These are phyloP conservation scores for Cenchrus fungigraminus DNA, from an alignment of 176 grass and related monocot species.

Conservation along the genomic window DNA sequence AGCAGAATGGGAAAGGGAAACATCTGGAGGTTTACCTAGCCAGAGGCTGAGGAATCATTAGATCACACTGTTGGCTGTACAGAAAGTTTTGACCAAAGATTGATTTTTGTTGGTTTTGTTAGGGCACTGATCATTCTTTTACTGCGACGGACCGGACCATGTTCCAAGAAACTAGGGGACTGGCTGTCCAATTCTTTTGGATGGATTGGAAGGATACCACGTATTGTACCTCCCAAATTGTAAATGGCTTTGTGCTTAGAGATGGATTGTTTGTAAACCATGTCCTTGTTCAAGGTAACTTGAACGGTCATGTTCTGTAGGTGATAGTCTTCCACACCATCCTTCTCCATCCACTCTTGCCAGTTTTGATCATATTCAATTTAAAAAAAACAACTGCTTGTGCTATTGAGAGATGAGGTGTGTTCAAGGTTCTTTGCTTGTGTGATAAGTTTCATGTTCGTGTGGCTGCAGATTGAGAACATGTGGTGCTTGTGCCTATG, in stretches of 20 bases:
- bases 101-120: slow-evolving; percentile 38
- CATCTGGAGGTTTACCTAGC: slow-evolving; percentile 70
- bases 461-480: slow-evolving; percentile 16
- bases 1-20: slow-evolving; percentile 45
- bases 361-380: slow-evolving; percentile 24
- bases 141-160: slow-evolving; percentile 15
- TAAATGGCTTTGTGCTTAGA: slow-evolving; percentile 44
- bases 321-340: neutral
- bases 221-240: slow-evolving; percentile 31
- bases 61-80: slow-evolving; percentile 37
- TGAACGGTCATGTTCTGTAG: neutral
- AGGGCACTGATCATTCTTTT: slow-evolving; percentile 63
- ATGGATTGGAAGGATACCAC: slow-evolving; percentile 31
- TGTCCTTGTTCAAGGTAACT: slow-evolving; percentile 13
- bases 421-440: slow-evolving; percentile 35
- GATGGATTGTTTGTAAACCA: slow-evolving; percentile 36
- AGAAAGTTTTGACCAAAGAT: slow-evolving; percentile 49
- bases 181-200: slow-evolving; percentile 37
- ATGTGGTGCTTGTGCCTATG: slow-evolving; percentile 7
- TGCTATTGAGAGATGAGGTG: too few species aligned
- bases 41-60: slow-evolving; percentile 58
- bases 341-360: neutral
- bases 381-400: neutral
- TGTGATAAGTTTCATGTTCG: neutral
- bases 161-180: slow-evolving; percentile 28